A percentile compares a stretch with the other conserved stretches of the same genome.
Conservation (phyloP, 495 filamentous ascomycete genomes). For the Amorphotheca resinae region DNA sequence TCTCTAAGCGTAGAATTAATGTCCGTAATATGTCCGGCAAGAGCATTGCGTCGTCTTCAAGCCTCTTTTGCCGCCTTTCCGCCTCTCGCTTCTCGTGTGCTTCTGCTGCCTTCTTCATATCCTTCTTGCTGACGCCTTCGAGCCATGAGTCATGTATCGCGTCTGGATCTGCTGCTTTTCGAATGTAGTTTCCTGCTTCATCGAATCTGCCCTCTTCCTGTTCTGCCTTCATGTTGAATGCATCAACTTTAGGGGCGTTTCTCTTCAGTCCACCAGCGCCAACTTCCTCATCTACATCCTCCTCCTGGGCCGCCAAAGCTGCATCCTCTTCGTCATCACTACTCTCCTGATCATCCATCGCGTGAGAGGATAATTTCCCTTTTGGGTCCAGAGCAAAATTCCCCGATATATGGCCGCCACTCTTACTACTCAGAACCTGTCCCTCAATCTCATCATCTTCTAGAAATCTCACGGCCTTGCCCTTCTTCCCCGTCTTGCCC, state of each 20-base stretch:
- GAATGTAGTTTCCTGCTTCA: constrained; percentile 75
- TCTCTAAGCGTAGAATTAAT: constrained; percentile 62
- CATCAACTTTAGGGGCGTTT: constrained; percentile 90
- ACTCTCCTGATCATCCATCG: constrained; percentile 38
- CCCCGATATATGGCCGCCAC: constrained; percentile 52
- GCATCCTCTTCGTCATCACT: constrained; percentile 64
- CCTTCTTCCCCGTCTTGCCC: constrained; percentile 43
- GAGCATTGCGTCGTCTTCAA: constrained; percentile 58
- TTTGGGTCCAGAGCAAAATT: constrained; percentile 37
- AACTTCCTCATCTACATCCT: constrained; percentile 67
- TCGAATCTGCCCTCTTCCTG: constrained; percentile 91
- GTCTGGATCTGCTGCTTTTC: constrained; percentile 82
- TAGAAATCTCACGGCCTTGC: constrained; percentile 69
- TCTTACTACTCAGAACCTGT: constrained; percentile 61
- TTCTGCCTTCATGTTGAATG: constrained; percentile 86
- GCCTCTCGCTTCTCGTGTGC: constrained; percentile 79
- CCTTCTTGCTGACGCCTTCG: constrained; percentile 82
- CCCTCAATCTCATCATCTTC: constrained; percentile 71
- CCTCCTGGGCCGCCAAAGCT: constrained; percentile 49
- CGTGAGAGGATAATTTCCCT: constrained; percentile 28
- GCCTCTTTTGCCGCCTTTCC: constrained; percentile 53
- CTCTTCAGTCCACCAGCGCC: constrained; percentile 84
- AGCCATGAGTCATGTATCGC: constrained; percentile 88
- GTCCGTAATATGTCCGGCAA: constrained; percentile 60
- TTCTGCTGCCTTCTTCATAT: constrained; percentile 76